These are phyloP conservation scores for Hondaea fermentalgiana DNA, from an alignment of 108 stramenopile genomes.

Conservation along the genomic window DNA sequence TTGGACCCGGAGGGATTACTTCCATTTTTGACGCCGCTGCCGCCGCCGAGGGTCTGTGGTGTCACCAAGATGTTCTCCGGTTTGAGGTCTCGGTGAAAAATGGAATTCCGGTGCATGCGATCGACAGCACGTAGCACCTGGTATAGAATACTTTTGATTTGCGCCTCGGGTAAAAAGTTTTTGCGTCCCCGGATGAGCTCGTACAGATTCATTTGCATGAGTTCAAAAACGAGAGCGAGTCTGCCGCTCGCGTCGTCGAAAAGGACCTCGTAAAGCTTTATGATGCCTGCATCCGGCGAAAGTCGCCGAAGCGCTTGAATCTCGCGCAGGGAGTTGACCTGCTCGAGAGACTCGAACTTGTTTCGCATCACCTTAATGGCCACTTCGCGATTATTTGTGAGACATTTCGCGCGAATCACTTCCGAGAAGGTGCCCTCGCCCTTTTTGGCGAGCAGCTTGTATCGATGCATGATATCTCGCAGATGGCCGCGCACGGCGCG, in stretches of 20 bases:
- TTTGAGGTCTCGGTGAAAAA: slow-evolving; percentile 73
- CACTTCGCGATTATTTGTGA: slow-evolving; percentile 62
- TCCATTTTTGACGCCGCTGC: background rate
- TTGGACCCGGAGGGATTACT: too few relatives aligned
- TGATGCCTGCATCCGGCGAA: slow-evolving; percentile 68
- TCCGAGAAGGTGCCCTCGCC: slow-evolving; percentile 81
- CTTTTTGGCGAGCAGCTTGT: slow-evolving; percentile 65
- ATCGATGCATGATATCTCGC: slow-evolving; percentile 55
- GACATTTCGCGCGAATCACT: slow-evolving; percentile 69
- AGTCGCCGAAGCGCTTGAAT: slow-evolving; percentile 72
- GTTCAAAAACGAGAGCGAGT: slow-evolving; percentile 73
- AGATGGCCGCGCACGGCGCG: too few relatives aligned
- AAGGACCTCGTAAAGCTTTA: slow-evolving; percentile 70
- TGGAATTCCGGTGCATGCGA: slow-evolving; percentile 63
- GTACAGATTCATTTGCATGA: slow-evolving; percentile 77
- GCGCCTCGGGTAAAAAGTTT: slow-evolving; percentile 44
- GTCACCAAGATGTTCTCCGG: slow-evolving; percentile 71
- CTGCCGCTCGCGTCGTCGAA: slow-evolving; percentile 74
- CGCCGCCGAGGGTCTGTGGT: background rate
- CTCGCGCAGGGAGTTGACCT: slow-evolving; percentile 74
- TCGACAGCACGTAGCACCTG: slow-evolving; percentile 56
- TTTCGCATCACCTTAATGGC: slow-evolving; percentile 86
- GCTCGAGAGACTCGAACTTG: slow-evolving; percentile 61
- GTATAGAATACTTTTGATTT: slow-evolving; percentile 50
- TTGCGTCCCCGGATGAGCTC: slow-evolving; percentile 66